Evolutionary conservation across 805 yeast genomes (phyloP).

Genomic region (Kluyveromyces lactis): DNA sequence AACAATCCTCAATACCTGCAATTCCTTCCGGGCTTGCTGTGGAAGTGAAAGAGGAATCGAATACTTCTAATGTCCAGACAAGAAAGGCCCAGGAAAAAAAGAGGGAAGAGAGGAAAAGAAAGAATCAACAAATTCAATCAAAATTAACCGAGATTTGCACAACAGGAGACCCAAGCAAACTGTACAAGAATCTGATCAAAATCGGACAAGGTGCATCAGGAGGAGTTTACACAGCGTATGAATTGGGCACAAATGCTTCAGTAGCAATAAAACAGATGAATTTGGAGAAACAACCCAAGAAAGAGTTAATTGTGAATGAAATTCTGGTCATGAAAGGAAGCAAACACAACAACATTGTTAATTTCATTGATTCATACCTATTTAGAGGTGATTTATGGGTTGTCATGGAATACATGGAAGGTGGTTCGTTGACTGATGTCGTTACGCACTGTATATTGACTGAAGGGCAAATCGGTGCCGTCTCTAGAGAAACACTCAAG

Average conservation of each 20-base stretch:
- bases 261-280: constrained; percentile 98
- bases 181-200: constrained; percentile 63
- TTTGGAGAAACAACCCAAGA: constrained; percentile 88
- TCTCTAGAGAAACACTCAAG: constrained; percentile 79
- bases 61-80: constrained; percentile 14
- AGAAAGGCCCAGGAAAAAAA: constrained; percentile 48
- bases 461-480: constrained; percentile 92
- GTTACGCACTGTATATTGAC: constrained; percentile 84
- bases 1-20: constrained; percentile 15
- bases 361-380: constrained; percentile 79
- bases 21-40: constrained; percentile 23
- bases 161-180: constrained; percentile 70
- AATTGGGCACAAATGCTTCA: constrained; percentile 40
- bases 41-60: constrained; percentile 1
- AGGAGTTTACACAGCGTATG: constrained; percentile 87
- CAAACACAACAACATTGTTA: constrained; percentile 85
- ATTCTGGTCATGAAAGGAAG: constrained; percentile 92
- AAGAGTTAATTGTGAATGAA: constrained; percentile 90
- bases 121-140: constrained; percentile 62
- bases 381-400: constrained; percentile 86
- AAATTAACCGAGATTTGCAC: constrained; percentile 71
- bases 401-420: constrained; percentile 98
- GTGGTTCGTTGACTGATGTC: constrained; percentile 93
- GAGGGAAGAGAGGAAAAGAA: constrained; percentile 68
- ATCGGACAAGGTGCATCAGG: constrained; percentile 99